Base-by-base conservation (phyloP, 495 filamentous ascomycete genomes). In the Oidiodendron maius region DNA sequence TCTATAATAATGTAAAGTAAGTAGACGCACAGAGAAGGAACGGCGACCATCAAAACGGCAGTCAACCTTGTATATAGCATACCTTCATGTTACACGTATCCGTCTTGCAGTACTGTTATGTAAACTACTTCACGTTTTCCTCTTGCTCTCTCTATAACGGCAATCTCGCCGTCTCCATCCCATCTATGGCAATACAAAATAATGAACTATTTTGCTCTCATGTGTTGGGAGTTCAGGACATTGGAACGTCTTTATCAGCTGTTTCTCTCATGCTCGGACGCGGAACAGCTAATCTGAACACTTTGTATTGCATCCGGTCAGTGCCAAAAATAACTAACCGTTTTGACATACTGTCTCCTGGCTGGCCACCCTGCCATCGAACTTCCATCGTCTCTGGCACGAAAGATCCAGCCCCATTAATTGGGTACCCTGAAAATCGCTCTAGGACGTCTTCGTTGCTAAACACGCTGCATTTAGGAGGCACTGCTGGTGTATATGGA, bases 371-470 rank as follows among this genome's bases (percentile, higher is more conserved):
- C 25, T 5, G 32, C 15, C 24, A 40, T 41, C 57, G 67, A 4
- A 73, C 59, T 43, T 74, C 72, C 64, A 80, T 74, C 46, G 65
- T 68, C 9, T 63, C 53, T 1, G 74, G 72, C 1, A 57, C 46
- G 40, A 78, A 74, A 8, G 52, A 56, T 3, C 61, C 53, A 10
- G 63, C 53, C 22, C 60, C 51, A 1, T 66, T 55, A 9, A 75
- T 56, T 16, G 18, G 32, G 36, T 56, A 44, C 15, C 28, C 49
- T 3, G 40, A 40, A 23, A 60, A 54, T 3, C 18, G 34, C 11
- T 20, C 12, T 9, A 40, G 3, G 8, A 56, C 26, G n/a, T 55
- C 44, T n/a, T 58, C 46, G 30, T 56, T 44, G 34, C 24, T 50
- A 16, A 57, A 21, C 23, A 48, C 44, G 57, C 52, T 17, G 44